Conservation (phyloP, 306 rosid genomes). For the Mimosa pudica region DNA sequence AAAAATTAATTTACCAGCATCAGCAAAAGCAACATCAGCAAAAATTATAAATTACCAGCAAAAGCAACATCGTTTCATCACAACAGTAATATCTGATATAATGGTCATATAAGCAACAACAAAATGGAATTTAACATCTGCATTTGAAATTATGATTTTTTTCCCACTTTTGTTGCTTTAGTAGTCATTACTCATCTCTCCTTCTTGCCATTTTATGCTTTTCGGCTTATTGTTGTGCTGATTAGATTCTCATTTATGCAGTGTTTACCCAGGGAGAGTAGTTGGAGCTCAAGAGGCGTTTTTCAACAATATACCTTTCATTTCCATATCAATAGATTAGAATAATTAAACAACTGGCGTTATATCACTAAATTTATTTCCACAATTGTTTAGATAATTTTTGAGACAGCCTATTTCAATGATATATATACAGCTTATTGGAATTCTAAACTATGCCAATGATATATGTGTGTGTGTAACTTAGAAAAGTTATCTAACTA, state of each 20-base stretch:
- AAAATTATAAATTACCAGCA: too few relatives aligned
- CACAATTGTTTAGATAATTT: constrained; percentile 17
- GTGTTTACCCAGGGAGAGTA: constrained; percentile 86
- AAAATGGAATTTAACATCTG: not conserved
- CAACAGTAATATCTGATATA: too few relatives aligned
- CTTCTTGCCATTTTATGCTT: not conserved
- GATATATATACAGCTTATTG: not conserved
- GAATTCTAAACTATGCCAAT: constrained; percentile 15
- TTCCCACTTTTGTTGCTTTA: not conserved
- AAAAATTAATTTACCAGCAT: too few relatives aligned
- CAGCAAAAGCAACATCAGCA: too few relatives aligned
- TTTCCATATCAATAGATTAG: constrained; percentile 85
- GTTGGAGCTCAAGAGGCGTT: constrained; percentile 99
- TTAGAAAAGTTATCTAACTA: too few relatives aligned
- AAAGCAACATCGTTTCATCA: too few relatives aligned
- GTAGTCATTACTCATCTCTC: not conserved
- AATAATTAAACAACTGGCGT: constrained; percentile 33
- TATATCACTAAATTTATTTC: constrained; percentile 21
- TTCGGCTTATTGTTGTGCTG: constrained; percentile 22
- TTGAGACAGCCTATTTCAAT: constrained; percentile 9
- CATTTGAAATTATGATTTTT: not conserved
- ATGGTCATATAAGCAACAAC: too few relatives aligned
- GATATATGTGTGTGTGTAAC: too few relatives aligned
- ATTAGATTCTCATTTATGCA: constrained; percentile 42
- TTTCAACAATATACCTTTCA: constrained; percentile 71